Conservation (phyloP, 768 basidiomycete genomes). For the Dendrothele bispora region DNA sequence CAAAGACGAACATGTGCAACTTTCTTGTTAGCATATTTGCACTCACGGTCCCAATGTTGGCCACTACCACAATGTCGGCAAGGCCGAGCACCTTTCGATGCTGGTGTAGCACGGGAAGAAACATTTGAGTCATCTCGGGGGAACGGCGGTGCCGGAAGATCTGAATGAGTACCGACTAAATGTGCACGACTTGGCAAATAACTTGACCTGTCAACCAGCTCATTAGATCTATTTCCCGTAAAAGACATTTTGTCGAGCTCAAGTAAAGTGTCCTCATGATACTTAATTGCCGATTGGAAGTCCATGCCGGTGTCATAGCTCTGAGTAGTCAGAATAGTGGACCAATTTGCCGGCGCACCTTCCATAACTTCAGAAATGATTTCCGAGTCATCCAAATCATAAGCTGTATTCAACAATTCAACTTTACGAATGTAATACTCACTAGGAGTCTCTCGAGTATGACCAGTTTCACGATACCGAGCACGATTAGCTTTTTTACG, state of each 20-base stretch:
- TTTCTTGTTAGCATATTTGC: constrained; percentile 23
- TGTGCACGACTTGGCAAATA: not conserved
- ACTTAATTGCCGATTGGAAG: constrained; percentile 17
- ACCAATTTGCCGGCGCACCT: constrained; percentile 14
- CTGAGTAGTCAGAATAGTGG: constrained; percentile 8
- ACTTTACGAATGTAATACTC: constrained; percentile 13
- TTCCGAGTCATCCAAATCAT: constrained; percentile 6
- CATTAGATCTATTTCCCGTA: not conserved
- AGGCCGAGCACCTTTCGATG: constrained; percentile 24
- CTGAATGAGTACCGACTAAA: not conserved
- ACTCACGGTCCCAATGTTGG: constrained; percentile 34
- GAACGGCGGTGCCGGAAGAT: constrained; percentile 1
- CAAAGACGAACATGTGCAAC: constrained; percentile 20
- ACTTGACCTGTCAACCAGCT: not conserved
- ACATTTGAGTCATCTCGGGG: constrained; percentile 3
- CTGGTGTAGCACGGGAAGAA: constrained; percentile 10
- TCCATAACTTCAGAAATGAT: constrained; percentile 10
- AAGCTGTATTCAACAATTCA: constrained; percentile 6
- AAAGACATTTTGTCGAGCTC: not conserved
- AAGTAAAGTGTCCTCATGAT: constrained; percentile 17
- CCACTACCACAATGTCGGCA: constrained; percentile 32
- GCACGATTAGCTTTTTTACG: not conserved
- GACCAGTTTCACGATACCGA: constrained; percentile 1
- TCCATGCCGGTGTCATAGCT: constrained; percentile 4
- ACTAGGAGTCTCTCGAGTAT: constrained; percentile 8